phyloP scores from a whole-genome alignment of 805 yeast genomes.

The Myxozyma nipponensis region DNA sequence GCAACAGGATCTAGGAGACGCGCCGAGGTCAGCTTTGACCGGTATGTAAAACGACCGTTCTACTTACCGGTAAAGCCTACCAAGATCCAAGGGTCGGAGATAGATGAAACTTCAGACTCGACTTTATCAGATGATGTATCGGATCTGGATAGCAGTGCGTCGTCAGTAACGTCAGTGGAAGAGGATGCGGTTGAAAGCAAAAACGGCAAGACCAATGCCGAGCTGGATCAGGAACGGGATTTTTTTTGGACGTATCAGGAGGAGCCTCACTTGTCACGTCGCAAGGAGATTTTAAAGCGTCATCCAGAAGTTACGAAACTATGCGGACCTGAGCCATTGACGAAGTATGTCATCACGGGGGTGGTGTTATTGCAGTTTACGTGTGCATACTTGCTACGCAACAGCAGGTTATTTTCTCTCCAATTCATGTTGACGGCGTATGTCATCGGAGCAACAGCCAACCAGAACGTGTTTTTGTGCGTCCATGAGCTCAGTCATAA shows the following conservation, averaged over 20 bases:
- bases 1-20: not conserved
- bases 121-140: not conserved
- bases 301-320: constrained; percentile 74
- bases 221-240: constrained; percentile 38
- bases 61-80: constrained; percentile 19
- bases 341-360: constrained; percentile 66
- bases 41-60: constrained; percentile 8
- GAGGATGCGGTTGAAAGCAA: constrained; percentile 1
- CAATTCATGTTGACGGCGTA: constrained; percentile 64
- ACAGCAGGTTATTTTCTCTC: constrained; percentile 51
- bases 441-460: constrained; percentile 78
- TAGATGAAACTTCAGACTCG: not conserved
- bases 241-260: constrained; percentile 79
- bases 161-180: constrained; percentile 4
- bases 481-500: constrained; percentile 88
- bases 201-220: not conserved
- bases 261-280: constrained; percentile 75
- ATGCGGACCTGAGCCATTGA: constrained; percentile 80
- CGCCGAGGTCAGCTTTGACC: not conserved
- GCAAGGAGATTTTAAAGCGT: constrained; percentile 66
- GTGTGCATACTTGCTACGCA: constrained; percentile 57
- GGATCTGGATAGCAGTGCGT: not conserved
- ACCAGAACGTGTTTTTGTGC: constrained; percentile 79
- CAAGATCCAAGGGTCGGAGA: not conserved
- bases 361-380: constrained; percentile 68